A percentile compares a stretch with the other conserved stretches of the same genome.
Conservation (phyloP, 768 basidiomycete species). For the Boletus pseudo-olivaceus region DNA sequence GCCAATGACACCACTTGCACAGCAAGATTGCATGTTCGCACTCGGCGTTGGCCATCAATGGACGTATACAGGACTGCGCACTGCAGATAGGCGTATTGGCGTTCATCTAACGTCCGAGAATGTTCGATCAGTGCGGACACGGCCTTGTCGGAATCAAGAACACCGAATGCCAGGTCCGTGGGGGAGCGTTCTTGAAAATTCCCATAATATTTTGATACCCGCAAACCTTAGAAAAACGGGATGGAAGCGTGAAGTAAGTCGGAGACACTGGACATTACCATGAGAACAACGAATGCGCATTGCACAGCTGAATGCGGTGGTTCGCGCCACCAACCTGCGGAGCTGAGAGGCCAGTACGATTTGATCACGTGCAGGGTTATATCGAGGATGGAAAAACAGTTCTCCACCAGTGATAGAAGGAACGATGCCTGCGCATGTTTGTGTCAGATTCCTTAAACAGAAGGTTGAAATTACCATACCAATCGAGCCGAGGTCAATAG, state of each 20-base stretch:
- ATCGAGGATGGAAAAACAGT: conserved; percentile 90
- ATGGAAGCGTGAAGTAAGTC: conserved; percentile 6
- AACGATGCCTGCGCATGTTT: conserved; percentile 47
- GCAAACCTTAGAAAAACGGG: conserved; percentile 46
- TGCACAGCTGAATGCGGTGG: conserved; percentile 75
- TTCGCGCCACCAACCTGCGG: conserved; percentile 60
- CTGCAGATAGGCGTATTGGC: conserved; percentile 76
- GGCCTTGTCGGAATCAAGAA: conserved; percentile 78
- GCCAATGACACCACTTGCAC: conserved; percentile 77
- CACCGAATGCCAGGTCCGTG: conserved; percentile 75
- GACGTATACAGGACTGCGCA: conserved; percentile 87
- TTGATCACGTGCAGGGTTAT: conserved; percentile 65
- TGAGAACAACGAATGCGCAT: conserved; percentile 82
- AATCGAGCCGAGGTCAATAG: conserved; percentile 85
- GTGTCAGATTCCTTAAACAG: conserved; percentile 6
- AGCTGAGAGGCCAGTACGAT: conserved; percentile 71
- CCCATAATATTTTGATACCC: conserved; percentile 62
- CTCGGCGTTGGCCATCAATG: conserved; percentile 69
- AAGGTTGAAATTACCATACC: conserved; percentile 40
- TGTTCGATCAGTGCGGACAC: conserved; percentile 76
- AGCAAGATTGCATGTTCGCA: conserved; percentile 83
- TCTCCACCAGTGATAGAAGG: conserved; percentile 83
- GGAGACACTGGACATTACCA: conserved; percentile 44
- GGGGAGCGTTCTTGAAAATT: conserved; percentile 65
- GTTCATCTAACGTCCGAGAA: conserved; percentile 61